Base-by-base conservation (phyloP, 179 eudicot species). In the Carnegiea gigantea region DNA sequence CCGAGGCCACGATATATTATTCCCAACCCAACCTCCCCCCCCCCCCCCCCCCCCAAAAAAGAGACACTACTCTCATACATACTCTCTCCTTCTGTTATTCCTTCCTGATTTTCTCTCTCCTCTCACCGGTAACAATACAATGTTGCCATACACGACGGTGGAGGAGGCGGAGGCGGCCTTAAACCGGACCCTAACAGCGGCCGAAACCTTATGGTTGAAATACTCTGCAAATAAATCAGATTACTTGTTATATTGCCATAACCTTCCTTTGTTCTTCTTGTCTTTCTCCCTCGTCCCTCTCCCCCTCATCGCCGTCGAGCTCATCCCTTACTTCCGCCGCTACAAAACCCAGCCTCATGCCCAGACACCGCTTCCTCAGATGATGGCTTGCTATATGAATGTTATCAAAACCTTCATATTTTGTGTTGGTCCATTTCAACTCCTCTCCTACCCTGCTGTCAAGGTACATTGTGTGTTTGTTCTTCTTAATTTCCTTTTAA, bases 311-410 rank as follows among this genome's bases (percentile, higher is more conserved):
- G 33, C 88, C 30, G 82, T 88, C 26, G 97, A 95, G 62, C 14
- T 84, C 68, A 17, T 86, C 33, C 72, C 60, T 28, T 84, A 78
- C 30, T 40, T 93, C 68, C 84, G 83, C 21, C 71, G 82, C 2
- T 93, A 82, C 84, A 95, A 95, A 82, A 90, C 92, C 75, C 98
- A 94, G 80, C 97, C 97, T 4, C 93, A 93, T 57, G 89, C 92
- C 72, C 88, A 77, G 67, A 78, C 89, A 20, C 85, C 94, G 3
- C 24, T 82, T 24, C 54, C 88, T 64, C 91, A 91, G 40, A 82
- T 84, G 48, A 73, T 93, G 77, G 53, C 74, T 4, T 92, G 95
- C 81, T 95, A 93, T 85, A 85, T 85, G 74, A 85, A 85, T 46
- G 97, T 92, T 68, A 92, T 93, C 92, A 88, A 89, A 81, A 85